Evolutionary conservation across 352 stramenopile genomes (phyloP).

Genomic region (Pythium rhizo-oryzae): DNA sequence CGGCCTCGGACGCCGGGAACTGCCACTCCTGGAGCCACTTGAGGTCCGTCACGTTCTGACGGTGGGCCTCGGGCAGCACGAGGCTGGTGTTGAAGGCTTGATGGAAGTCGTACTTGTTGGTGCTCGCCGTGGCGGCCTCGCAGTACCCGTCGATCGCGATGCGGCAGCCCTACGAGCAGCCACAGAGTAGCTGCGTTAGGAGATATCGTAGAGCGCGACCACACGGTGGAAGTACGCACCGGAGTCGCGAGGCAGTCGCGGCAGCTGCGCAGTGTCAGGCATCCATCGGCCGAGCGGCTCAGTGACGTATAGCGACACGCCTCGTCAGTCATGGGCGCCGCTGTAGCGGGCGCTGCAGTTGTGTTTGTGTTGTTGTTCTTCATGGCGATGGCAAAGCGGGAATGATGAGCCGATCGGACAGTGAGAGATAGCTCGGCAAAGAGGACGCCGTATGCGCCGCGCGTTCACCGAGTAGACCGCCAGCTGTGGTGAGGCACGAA

Average conservation of each 20-base stretch:
- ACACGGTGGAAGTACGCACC: too few species aligned
- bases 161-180: slow-evolving; percentile 1
- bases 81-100: background rate
- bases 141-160: slow-evolving; percentile 4
- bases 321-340: background rate
- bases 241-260: slow-evolving; percentile 3
- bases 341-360: background rate
- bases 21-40: background rate
- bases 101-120: background rate
- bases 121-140: background rate
- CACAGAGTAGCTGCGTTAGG: background rate
- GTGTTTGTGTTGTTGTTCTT: too few species aligned
- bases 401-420: too few species aligned
- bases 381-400: too few species aligned
- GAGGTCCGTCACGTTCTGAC: background rate
- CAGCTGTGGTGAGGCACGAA: too few species aligned
- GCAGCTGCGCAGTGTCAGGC: background rate
- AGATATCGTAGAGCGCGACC: too few species aligned
- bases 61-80: background rate
- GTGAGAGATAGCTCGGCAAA: too few species aligned
- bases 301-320: background rate
- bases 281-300: background rate
- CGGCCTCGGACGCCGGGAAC: slow-evolving; percentile 6
- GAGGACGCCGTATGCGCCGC: too few species aligned
- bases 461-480: too few species aligned